phyloP scores from a whole-genome alignment of 164 flowering plant species.

The Platanus orientalis region DNA sequence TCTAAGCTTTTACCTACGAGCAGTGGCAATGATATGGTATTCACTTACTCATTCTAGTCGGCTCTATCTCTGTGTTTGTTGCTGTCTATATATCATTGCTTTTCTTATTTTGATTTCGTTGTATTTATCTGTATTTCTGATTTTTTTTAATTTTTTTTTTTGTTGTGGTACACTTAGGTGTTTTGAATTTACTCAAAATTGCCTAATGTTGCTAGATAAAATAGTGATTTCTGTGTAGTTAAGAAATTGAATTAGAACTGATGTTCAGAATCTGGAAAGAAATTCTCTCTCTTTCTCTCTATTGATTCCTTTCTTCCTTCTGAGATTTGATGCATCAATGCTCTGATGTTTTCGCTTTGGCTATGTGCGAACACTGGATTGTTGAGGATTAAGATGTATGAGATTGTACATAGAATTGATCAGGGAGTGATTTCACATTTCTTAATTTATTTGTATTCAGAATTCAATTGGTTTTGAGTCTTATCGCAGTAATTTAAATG shows the following conservation, averaged over 20 bases:
- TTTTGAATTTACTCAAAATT: neutral
- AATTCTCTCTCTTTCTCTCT: too few species aligned
- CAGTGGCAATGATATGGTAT: conserved; percentile 42
- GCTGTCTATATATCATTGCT: neutral
- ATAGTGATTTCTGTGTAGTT: too few species aligned
- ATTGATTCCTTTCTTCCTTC: neutral
- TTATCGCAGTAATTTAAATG: neutral
- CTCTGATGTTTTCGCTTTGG: neutral
- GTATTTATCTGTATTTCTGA: neutral
- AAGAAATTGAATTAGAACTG: too few species aligned
- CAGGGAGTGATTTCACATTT: neutral
- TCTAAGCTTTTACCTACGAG: conserved; percentile 48
- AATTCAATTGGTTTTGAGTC: neutral
- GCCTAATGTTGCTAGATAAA: neutral
- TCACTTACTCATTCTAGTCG: neutral
- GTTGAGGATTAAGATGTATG: neutral
- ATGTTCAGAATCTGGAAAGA: too few species aligned
- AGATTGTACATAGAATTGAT: neutral
- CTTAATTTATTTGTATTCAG: neutral
- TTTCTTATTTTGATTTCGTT: neutral
- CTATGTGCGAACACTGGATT: neutral
- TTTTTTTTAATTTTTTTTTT: too few species aligned
- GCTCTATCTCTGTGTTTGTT: neutral
- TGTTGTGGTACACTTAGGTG: neutral
- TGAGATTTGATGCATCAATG: neutral